Conservation (phyloP, 2,329 filamentous ascomycete genomes). For the Penicillium brasilianum region DNA sequence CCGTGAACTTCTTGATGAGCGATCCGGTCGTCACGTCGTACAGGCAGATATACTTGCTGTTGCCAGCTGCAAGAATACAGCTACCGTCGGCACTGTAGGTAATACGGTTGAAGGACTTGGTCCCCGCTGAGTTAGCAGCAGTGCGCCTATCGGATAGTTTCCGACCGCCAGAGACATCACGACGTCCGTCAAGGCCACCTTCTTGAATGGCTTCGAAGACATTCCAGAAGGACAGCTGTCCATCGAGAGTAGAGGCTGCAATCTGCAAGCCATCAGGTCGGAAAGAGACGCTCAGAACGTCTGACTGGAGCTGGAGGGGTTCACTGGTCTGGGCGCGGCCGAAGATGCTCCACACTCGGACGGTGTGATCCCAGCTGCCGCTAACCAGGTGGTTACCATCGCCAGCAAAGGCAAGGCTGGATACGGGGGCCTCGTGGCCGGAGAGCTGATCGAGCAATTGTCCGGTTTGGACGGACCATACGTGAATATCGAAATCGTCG, state of each 20-base stretch:
- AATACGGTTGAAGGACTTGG: conserved; percentile 87
- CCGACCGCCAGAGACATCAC: conserved; percentile 90
- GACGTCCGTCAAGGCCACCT: conserved; percentile 82
- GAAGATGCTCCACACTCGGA: conserved; percentile 96
- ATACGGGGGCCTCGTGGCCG: conserved; percentile 93
- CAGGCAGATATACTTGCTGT: conserved; percentile 97
- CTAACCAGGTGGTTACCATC: conserved; percentile 84
- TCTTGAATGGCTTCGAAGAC: conserved; percentile 86
- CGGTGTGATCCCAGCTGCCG: conserved; percentile 95
- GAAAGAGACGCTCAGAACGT: conserved; percentile 84
- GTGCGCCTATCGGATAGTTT: conserved; percentile 86
- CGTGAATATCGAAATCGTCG: conserved; percentile 95
- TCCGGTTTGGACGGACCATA: conserved; percentile 98
- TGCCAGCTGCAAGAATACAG: conserved; percentile 87
- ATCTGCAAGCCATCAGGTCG: conserved; percentile 90
- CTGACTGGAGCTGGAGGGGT: conserved; percentile 87
- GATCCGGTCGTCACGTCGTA: conserved; percentile 95
- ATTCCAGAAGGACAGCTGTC: conserved; percentile 94
- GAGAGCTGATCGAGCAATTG: conserved; percentile 89
- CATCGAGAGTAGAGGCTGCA: conserved; percentile 89
- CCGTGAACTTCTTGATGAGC: conserved; percentile 91
- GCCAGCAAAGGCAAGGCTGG: conserved; percentile 83
- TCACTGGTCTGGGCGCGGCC: conserved; percentile 92
- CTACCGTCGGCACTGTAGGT: conserved; percentile 90
- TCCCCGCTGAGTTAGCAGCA: conserved; percentile 86